Evolutionary conservation across 2,329 filamentous ascomycete genomes (phyloP).

Genomic region (Monosporascus sp.): DNA sequence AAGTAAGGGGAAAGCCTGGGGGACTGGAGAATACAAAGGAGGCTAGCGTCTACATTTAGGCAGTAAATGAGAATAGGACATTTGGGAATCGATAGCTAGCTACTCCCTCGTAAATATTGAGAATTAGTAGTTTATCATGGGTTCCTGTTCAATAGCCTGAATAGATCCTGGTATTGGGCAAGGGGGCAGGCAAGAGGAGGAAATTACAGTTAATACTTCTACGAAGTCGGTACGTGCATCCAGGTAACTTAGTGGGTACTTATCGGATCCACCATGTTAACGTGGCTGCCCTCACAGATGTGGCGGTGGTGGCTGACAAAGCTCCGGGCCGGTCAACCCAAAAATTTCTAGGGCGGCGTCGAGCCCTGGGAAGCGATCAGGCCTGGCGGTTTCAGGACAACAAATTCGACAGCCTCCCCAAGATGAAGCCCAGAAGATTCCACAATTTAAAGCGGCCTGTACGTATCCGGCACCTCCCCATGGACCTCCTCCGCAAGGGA

Average conservation of each 20-base stretch:
- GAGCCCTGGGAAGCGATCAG: background rate
- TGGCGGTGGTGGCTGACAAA: background rate
- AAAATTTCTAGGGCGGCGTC: background rate
- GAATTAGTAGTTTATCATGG: too few species aligned
- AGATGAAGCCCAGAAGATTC: slow-evolving; percentile 56
- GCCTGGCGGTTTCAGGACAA: background rate
- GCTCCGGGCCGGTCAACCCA: background rate
- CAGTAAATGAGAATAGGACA: too few species aligned
- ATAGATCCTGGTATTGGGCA: too few species aligned
- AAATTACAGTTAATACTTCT: background rate
- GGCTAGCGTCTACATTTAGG: too few species aligned
- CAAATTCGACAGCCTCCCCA: slow-evolving; percentile 14
- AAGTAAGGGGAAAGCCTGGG: too few species aligned
- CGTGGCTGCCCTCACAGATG: background rate
- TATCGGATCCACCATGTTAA: background rate
- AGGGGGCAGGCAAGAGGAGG: background rate
- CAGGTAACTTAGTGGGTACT: background rate
- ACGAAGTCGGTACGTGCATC: background rate
- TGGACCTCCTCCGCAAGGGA: too few species aligned
- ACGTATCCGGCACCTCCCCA: slow-evolving; percentile 28
- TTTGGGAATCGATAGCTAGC: too few species aligned
- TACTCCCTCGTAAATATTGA: too few species aligned
- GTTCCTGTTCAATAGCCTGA: too few species aligned
- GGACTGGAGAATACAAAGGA: too few species aligned
- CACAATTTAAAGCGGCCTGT: slow-evolving; percentile 64